Evolutionary conservation across 139 green algal genomes (phyloP).

Genomic region (Yamagishiella unicocca): DNA sequence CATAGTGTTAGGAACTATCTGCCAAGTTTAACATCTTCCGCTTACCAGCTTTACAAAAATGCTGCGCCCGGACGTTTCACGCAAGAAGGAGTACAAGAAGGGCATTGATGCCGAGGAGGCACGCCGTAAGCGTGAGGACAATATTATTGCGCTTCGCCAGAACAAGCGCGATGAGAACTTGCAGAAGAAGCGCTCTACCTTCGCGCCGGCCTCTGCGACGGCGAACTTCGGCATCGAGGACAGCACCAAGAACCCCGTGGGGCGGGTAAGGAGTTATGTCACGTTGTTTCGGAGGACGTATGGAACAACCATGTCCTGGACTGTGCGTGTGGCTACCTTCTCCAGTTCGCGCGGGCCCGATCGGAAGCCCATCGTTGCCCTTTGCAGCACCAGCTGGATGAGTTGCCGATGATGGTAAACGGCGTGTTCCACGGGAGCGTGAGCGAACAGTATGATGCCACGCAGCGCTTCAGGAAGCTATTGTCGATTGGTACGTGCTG

Average conservation of each 20-base stretch:
- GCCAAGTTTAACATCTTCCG: too few relatives aligned
- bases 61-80: conserved; percentile 35
- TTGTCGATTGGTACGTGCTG: conserved; percentile 91
- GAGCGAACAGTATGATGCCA: conserved; percentile 94
- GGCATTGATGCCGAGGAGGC: conserved; percentile 94
- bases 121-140: conserved; percentile 95
- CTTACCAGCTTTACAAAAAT: neutral
- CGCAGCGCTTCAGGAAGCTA: conserved; percentile 98
- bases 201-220: conserved; percentile 52
- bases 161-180: conserved; percentile 98
- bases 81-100: conserved; percentile 79
- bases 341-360: neutral
- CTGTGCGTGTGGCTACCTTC: neutral
- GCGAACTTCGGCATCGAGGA: conserved; percentile 63
- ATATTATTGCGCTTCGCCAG: conserved; percentile 97
- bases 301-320: neutral
- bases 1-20: too few relatives aligned
- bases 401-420: conserved; percentile 94
- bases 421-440: conserved; percentile 88
- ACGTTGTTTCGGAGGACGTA: too few relatives aligned
- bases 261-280: conserved; percentile 27
- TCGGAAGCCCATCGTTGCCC: neutral
- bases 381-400: conserved; percentile 86
- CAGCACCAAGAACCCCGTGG: conserved; percentile 52
- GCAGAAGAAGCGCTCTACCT: conserved; percentile 95